Percentiles rank a stretch among this genome's conserved stretches.
These are phyloP conservation scores for Pseudotulostoma volvatum DNA, from an alignment of 495 filamentous ascomycete species.

Conservation along the genomic window DNA sequence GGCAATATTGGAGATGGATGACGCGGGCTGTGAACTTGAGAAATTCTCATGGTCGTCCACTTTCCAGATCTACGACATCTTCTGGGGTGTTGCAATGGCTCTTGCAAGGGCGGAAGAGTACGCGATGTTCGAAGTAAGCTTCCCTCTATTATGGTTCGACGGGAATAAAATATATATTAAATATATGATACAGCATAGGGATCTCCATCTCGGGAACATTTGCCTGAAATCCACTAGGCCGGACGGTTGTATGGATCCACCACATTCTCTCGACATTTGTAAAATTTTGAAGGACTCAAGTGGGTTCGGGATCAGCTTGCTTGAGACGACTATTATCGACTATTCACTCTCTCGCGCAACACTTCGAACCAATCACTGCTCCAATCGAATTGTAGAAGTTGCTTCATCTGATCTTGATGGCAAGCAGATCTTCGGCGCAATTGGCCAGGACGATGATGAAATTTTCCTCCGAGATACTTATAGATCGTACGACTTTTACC, in stretches of 20 bases:
- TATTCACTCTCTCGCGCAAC: slow-evolving; percentile 68
- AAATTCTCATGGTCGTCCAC: slow-evolving; percentile 35
- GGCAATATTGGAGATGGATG: slow-evolving; percentile 72
- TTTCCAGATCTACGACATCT: slow-evolving; percentile 66
- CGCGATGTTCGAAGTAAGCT: slow-evolving; percentile 52
- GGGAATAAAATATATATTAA: slow-evolving; percentile 1
- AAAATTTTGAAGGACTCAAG: slow-evolving; percentile 12
- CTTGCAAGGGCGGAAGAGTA: slow-evolving; percentile 59
- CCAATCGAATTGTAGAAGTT: slow-evolving; percentile 15
- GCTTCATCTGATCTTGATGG: slow-evolving; percentile 32
- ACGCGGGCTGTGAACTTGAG: slow-evolving; percentile 68
- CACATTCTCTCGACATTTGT: slow-evolving; percentile 1
- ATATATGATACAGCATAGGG: slow-evolving; percentile 45
- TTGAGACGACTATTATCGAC: slow-evolving; percentile 75
- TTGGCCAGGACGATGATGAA: slow-evolving; percentile 29
- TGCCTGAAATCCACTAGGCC: slow-evolving; percentile 43
- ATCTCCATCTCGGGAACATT: slow-evolving; percentile 77
- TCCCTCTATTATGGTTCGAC: background rate
- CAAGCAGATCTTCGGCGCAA: slow-evolving; percentile 29
- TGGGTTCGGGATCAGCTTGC: slow-evolving; percentile 48
- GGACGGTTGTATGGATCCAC: slow-evolving; percentile 17
- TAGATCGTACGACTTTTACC: slow-evolving; percentile 20
- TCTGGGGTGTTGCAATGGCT: slow-evolving; percentile 63
- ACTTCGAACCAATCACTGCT: slow-evolving; percentile 13
- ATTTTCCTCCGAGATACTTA: slow-evolving; percentile 25